Base-by-base conservation (phyloP, 768 basidiomycete genomes). In the Naganishia antarctica region DNA sequence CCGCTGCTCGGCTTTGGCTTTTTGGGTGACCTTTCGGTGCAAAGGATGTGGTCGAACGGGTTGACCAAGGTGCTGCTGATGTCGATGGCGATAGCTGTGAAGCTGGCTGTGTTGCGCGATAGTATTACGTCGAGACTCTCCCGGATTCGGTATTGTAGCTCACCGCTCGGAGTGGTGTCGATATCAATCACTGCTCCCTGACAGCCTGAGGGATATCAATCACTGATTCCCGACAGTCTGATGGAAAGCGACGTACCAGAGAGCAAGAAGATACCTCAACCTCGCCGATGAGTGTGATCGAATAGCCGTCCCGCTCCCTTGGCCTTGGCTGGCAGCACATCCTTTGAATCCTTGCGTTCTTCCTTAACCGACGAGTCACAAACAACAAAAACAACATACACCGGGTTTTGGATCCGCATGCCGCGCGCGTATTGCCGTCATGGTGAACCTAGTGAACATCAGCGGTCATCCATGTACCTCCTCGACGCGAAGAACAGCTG, bases 301-400 rank as follows among this genome's bases (percentile, higher is more conserved):
- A 15, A 7, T 37, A 37, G 34, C 34, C 15, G 34, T 7, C 15
- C 34, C n/a, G n/a, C 15, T 37, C 34, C 8, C 15, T 37, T 7
- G 34, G 34, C 15, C 34, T 37, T 37, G 34, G 34, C 43, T 44
- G n/a, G 5, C 53, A 37, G 53, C 50, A n/a, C 15, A 11, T 31
- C 21, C 29, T n/a, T 51, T n/a, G 6, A 21, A 32, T 23, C 9
- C 25, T 4, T 7, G 11, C 26, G 28, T 11, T 16, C 11, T 53
- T 31, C 34, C 34, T 21, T 57, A 57, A n/a, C 53, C 34, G 53
- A 57, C 53, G 34, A 57, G 53, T 57, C 53, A 37, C 31, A 40
- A 34, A 57, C 37, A 57, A 57, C 53, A 57, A 57, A 57, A 57
- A 57, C 32, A 37, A 57, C 53, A 57, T 13, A 32, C 31, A 6